Percentiles rank a stretch among this genome's conserved stretches.
Evolutionary conservation across 257 asterid genomes (phyloP).

Genomic region (Fraxinus excelsior): DNA sequence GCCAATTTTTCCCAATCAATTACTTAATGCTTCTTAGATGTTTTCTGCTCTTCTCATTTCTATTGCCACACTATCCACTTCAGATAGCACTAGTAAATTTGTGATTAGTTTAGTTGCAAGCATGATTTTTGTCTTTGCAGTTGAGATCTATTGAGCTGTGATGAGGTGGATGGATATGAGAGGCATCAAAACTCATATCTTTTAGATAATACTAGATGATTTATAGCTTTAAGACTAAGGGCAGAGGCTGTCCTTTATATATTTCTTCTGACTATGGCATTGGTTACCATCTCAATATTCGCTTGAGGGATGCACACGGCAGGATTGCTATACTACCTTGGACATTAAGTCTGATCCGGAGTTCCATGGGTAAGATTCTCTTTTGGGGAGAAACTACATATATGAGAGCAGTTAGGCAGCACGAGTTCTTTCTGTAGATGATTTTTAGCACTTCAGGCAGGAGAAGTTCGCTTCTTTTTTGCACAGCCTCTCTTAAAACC

Average conservation of each 20-base stretch:
- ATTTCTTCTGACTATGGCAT: background rate
- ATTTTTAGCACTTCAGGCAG: background rate
- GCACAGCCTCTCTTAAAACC: background rate
- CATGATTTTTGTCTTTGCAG: background rate
- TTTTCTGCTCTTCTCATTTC: conserved; percentile 1
- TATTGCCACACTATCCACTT: background rate
- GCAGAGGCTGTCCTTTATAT: background rate
- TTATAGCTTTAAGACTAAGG: background rate
- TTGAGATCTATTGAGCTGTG: background rate
- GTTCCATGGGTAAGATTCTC: background rate
- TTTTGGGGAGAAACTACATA: background rate
- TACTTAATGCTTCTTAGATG: background rate
- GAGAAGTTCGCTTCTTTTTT: background rate
- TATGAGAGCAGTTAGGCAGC: background rate
- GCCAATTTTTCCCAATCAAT: background rate
- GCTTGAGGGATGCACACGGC: background rate
- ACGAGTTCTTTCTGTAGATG: background rate
- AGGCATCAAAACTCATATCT: background rate
- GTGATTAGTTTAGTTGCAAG: background rate
- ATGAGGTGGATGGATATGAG: background rate
- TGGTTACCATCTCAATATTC: background rate
- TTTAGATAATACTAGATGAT: conserved; percentile 9
- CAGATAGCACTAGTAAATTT: background rate
- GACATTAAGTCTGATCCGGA: background rate
- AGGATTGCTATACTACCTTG: background rate